These are phyloP conservation scores for Asterionellopsis glacialis DNA, from an alignment of 108 stramenopile species.

Conservation along the genomic window DNA sequence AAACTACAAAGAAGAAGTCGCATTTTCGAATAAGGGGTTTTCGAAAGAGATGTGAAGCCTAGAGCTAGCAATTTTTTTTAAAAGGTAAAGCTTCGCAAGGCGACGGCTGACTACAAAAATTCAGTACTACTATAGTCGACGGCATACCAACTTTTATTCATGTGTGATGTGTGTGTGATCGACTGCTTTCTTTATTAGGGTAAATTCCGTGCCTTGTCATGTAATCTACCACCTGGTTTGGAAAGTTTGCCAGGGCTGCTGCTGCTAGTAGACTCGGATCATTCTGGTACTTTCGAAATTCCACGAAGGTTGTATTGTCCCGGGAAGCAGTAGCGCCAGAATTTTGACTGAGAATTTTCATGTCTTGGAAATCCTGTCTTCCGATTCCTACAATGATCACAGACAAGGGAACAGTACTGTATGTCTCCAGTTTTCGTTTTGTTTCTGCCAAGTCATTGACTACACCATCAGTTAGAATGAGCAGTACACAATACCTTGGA, in stretches of 20 bases:
- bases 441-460: constrained; percentile 58
- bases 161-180: too few species aligned
- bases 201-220: not conserved
- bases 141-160: too few species aligned
- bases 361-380: constrained; percentile 27
- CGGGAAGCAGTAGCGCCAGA: not conserved
- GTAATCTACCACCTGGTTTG: constrained; percentile 43
- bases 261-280: constrained; percentile 34
- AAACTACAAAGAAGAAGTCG: too few species aligned
- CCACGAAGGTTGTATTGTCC: constrained; percentile 32
- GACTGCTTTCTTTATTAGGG: too few species aligned
- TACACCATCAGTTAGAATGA: constrained; percentile 81
- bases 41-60: too few species aligned
- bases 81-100: too few species aligned
- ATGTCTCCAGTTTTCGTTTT: constrained; percentile 22
- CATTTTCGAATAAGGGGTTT: too few species aligned
- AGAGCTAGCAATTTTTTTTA: too few species aligned
- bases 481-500: constrained; percentile 34
- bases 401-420: constrained; percentile 36
- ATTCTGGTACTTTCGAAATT: constrained; percentile 43
- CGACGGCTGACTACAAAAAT: too few species aligned
- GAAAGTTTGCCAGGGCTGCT: constrained; percentile 35
- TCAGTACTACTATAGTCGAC: too few species aligned
- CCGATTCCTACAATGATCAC: constrained; percentile 72
- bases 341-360: constrained; percentile 11